Percentiles rank a stretch among this genome's conserved stretches.
phyloP scores from a whole-genome alignment of 768 basidiomycete genomes.

The Trametes elegans region DNA sequence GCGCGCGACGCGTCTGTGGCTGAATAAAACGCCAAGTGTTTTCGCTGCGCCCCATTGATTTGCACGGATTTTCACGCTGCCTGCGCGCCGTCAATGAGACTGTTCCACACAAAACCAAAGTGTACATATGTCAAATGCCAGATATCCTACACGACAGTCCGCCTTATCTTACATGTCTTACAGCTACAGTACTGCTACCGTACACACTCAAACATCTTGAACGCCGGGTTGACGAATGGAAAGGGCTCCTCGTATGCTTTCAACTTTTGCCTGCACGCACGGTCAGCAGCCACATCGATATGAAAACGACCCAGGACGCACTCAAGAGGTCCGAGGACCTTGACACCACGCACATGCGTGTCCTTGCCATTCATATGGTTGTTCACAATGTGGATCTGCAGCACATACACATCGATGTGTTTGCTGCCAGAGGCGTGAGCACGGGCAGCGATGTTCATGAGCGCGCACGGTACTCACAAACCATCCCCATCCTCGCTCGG shows the following conservation, averaged over 20 bases:
- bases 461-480: slow-evolving; percentile 66
- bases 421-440: slow-evolving; percentile 46
- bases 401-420: slow-evolving; percentile 83
- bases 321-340: slow-evolving; percentile 84
- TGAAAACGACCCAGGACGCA: slow-evolving; percentile 34
- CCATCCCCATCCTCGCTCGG: slow-evolving; percentile 76
- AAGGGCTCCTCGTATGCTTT: slow-evolving; percentile 65
- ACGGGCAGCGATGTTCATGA: neutral
- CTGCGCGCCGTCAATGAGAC: too few relatives aligned
- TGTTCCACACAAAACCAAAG: too few relatives aligned
- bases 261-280: neutral
- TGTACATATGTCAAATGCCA: too few relatives aligned
- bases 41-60: too few relatives aligned
- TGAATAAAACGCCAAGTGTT: neutral
- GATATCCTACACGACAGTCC: too few relatives aligned
- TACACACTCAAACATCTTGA: slow-evolving; percentile 78
- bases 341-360: slow-evolving; percentile 92
- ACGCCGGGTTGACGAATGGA: slow-evolving; percentile 59
- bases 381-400: slow-evolving; percentile 86
- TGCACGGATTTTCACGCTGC: too few relatives aligned
- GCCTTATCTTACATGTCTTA: neutral
- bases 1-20: slow-evolving; percentile 5
- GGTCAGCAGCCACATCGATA: neutral
- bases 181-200: slow-evolving; percentile 40
- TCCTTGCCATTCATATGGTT: slow-evolving; percentile 99